phyloP scores from a whole-genome alignment of 176 grass and related monocot species.

The Zoysia japonica region DNA sequence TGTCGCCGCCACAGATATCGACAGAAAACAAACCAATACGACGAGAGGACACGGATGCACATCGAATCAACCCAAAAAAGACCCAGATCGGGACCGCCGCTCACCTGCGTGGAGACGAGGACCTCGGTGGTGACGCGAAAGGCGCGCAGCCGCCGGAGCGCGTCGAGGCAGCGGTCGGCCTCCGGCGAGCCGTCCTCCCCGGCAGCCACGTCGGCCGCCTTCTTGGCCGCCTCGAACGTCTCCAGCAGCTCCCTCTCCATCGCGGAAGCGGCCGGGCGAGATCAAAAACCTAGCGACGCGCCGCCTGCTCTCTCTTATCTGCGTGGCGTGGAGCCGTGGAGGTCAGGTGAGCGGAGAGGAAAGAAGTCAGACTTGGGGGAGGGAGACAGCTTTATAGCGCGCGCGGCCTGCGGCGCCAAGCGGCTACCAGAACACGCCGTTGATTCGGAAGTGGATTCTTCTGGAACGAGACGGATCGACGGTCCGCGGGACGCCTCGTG shows the following conservation, averaged over 20 bases:
- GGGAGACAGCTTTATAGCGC: conserved; percentile 19
- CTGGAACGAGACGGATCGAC: conserved; percentile 40
- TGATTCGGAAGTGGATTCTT: conserved; percentile 49
- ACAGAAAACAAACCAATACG: not conserved
- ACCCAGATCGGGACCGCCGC: not conserved
- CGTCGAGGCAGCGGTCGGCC: conserved; percentile 83
- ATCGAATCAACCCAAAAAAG: not conserved
- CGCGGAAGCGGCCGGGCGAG: conserved; percentile 8
- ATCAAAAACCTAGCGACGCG: conserved; percentile 65
- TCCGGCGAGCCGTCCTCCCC: conserved; percentile 51
- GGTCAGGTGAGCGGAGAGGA: not conserved
- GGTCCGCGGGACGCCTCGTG: not conserved
- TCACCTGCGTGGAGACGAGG: conserved; percentile 88
- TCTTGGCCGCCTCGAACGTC: conserved; percentile 87
- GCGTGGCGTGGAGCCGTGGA: not conserved
- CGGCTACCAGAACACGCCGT: conserved; percentile 20
- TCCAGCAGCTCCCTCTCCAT: conserved; percentile 91
- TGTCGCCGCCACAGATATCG: conserved; percentile 23
- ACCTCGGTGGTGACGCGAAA: conserved; percentile 76
- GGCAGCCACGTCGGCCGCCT: conserved; percentile 67
- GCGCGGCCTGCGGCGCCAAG: not conserved
- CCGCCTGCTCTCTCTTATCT: conserved; percentile 29
- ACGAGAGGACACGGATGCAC: not conserved
- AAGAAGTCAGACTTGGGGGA: not conserved
- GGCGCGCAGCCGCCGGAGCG: conserved; percentile 62